Percentiles rank a stretch among this genome's conserved stretches.
Evolutionary conservation across 768 basidiomycete species (phyloP).

Genomic region (Russula sp.): DNA sequence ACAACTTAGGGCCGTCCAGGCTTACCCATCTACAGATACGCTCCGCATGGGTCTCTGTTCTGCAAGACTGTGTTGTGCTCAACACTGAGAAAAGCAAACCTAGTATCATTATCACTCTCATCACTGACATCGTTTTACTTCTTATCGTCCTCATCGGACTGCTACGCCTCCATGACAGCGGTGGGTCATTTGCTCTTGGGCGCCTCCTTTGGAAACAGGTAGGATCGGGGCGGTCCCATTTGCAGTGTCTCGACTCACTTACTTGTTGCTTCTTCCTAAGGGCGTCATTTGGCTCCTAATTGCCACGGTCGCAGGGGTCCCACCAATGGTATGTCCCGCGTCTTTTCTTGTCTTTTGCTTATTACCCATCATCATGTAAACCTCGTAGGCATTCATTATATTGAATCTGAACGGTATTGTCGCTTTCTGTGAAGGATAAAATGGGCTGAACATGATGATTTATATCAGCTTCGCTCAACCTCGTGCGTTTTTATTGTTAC

Average conservation of each 20-base stretch:
- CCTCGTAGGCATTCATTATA: neutral
- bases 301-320: neutral
- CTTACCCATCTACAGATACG: neutral
- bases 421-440: neutral
- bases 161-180: neutral
- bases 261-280: neutral
- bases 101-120: neutral
- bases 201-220: conserved; percentile 2
- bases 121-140: neutral
- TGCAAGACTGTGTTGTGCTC: neutral
- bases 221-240: neutral
- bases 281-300: conserved; percentile 1
- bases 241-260: neutral
- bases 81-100: neutral
- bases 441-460: neutral
- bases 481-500: neutral
- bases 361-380: neutral
- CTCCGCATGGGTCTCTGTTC: neutral
- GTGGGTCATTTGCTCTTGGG: neutral
- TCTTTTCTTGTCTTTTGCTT: neutral
- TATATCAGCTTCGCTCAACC: neutral
- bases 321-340: neutral
- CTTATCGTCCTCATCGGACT: neutral
- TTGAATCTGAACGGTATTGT: conserved; percentile 1
- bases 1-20: neutral